phyloP scores from a whole-genome alignment of 768 basidiomycete species.

The Naematelia aurantialba region DNA sequence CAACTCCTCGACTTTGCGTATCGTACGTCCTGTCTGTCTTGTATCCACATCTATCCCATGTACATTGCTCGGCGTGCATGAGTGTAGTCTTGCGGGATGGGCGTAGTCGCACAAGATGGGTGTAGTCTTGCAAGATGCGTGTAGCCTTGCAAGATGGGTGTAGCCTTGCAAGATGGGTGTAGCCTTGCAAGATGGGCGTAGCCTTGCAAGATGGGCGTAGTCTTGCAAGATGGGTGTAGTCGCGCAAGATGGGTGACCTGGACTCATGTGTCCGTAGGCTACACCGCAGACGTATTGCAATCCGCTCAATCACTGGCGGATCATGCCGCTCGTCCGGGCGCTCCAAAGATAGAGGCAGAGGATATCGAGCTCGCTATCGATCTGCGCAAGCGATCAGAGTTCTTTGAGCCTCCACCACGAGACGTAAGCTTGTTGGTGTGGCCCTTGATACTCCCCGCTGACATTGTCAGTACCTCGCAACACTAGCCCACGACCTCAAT shows the following conservation, averaged over 20 bases:
- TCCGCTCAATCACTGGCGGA: slow-evolving; percentile 51
- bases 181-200: no score
- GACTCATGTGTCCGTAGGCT: slow-evolving; percentile 47
- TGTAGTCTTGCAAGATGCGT: no score
- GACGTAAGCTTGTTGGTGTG: slow-evolving; percentile 47
- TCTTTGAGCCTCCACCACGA: slow-evolving; percentile 50
- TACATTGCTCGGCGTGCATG: no score
- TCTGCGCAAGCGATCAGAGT: slow-evolving; percentile 50
- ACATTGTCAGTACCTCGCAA: slow-evolving; percentile 49
- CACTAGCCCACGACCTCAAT: slow-evolving; percentile 52
- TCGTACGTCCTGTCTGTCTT: slow-evolving; percentile 38
- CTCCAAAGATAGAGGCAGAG: slow-evolving; percentile 40
- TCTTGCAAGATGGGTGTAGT: background rate
- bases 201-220: no score
- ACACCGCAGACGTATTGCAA: slow-evolving; percentile 52
- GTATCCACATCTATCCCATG: background rate
- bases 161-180: no score
- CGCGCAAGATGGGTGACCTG: no score
- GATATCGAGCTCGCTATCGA: slow-evolving; percentile 53
- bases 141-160: no score
- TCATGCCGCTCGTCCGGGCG: slow-evolving; percentile 46
- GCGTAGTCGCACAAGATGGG: background rate
- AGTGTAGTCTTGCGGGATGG: background rate
- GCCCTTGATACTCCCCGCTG: background rate
- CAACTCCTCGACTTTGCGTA: slow-evolving; percentile 54